These are phyloP conservation scores for Globisporangium echinulatum DNA, from an alignment of 352 stramenopile species.

Conservation along the genomic window DNA sequence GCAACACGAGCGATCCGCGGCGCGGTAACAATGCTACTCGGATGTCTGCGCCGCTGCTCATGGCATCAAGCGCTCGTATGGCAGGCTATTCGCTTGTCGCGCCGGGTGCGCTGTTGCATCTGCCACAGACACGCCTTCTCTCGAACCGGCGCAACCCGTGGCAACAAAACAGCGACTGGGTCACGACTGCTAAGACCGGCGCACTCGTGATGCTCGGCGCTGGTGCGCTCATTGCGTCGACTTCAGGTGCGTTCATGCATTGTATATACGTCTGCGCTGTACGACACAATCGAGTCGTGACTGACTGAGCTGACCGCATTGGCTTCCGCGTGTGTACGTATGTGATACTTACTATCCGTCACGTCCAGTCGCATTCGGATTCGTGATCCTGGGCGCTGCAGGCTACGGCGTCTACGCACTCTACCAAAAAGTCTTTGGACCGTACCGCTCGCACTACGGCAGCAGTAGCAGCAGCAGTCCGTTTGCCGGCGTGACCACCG, in stretches of 20 bases:
- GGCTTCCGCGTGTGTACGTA: no score
- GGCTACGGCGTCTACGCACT: slow-evolving; percentile 69
- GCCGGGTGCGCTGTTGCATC: neutral
- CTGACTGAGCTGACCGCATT: neutral
- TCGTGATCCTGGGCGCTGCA: slow-evolving; percentile 56
- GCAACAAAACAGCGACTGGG: slow-evolving; percentile 36
- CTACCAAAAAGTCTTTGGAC: slow-evolving; percentile 54
- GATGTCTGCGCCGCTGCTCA: neutral
- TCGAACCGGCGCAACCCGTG: slow-evolving; percentile 32
- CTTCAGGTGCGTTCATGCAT: slow-evolving; percentile 39
- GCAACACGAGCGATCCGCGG: neutral
- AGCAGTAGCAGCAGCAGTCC: slow-evolving; percentile 14
- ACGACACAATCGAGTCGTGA: neutral
- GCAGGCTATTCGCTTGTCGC: neutral
- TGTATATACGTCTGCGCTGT: neutral
- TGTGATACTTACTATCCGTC: neutral
- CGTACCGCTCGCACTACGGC: slow-evolving; percentile 27
- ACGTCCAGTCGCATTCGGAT: slow-evolving; percentile 57
- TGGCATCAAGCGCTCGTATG: neutral
- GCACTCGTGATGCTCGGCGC: slow-evolving; percentile 53
- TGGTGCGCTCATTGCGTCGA: slow-evolving; percentile 46
- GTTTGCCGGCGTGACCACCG: slow-evolving; percentile 34
- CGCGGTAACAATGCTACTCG: neutral
- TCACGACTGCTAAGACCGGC: slow-evolving; percentile 50
- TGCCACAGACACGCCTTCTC: slow-evolving; percentile 24